Conservation (phyloP, 305 asterid species). For the Fraxinus ornus region DNA sequence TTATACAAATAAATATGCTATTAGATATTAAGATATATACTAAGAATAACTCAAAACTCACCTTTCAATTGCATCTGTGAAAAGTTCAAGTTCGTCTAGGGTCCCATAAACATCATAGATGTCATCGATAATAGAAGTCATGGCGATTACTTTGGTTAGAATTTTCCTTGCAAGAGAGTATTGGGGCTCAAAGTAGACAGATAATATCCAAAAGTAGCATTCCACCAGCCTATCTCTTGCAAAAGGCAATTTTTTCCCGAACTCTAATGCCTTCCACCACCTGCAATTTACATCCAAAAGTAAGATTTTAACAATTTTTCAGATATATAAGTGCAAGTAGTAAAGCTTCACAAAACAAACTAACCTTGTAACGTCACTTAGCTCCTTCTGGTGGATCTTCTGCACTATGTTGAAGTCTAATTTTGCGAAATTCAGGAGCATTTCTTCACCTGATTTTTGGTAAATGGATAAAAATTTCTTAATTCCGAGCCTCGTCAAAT, state of each 20-base stretch:
- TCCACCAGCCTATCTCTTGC: slow-evolving; percentile 28
- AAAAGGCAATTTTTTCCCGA: slow-evolving; percentile 1
- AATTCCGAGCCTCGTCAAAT: slow-evolving; percentile 11
- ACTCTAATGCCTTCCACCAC: slow-evolving; percentile 21
- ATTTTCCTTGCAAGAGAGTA: slow-evolving; percentile 12
- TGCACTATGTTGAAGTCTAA: slow-evolving; percentile 21
- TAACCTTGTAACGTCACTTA: slow-evolving; percentile 9
- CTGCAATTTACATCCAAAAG: not conserved
- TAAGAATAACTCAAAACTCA: not conserved
- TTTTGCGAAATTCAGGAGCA: slow-evolving; percentile 11
- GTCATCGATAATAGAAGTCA: slow-evolving; percentile 17
- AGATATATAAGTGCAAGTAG: not conserved
- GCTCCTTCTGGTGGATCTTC: slow-evolving; percentile 14
- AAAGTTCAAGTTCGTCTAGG: slow-evolving; percentile 16
- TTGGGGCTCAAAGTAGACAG: slow-evolving; percentile 20
- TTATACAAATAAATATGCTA: not conserved
- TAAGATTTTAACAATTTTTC: not conserved
- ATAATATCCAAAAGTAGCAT: slow-evolving; percentile 19
- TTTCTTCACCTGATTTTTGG: not conserved
- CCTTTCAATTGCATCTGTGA: slow-evolving; percentile 25
- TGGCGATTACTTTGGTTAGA: slow-evolving; percentile 5
- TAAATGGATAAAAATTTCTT: not conserved
- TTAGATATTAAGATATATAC: not conserved
- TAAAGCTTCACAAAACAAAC: not conserved
- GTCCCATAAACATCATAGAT: slow-evolving; percentile 24